These are phyloP conservation scores for Madurella fahalii DNA, from an alignment of 2,329 filamentous ascomycete species.

Conservation along the genomic window DNA sequence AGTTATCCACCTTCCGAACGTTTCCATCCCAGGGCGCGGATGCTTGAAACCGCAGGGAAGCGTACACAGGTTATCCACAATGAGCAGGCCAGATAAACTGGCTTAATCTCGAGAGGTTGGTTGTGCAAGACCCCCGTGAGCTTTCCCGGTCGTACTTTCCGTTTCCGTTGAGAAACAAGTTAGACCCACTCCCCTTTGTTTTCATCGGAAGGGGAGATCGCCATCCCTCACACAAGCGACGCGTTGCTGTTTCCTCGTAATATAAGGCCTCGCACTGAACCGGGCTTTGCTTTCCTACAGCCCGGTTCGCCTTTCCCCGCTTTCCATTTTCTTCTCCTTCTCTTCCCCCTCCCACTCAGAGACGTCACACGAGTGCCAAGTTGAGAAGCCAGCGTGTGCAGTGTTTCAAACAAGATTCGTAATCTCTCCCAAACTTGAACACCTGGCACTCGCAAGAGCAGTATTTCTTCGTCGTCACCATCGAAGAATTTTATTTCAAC, in stretches of 20 bases:
- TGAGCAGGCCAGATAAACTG: neutral
- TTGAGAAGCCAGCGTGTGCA: neutral
- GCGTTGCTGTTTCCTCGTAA: constrained; percentile 14
- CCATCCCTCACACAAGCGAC: constrained; percentile 11
- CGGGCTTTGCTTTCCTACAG: neutral
- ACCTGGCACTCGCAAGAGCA: no score
- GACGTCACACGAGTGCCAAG: constrained; percentile 1
- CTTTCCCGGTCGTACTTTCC: neutral
- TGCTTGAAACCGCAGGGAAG: neutral
- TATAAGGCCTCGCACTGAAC: constrained; percentile 14
- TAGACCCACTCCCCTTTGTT: neutral
- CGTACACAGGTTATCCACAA: neutral
- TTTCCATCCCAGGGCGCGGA: neutral
- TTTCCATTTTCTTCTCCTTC: constrained; percentile 6
- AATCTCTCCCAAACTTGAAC: neutral
- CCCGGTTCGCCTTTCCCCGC: neutral
- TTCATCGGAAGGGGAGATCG: constrained; percentile 9
- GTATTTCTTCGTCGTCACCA: no score
- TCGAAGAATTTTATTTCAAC: no score
- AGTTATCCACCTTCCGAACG: neutral
- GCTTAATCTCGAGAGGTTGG: neutral
- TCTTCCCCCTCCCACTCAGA: neutral
- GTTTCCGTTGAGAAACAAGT: constrained; percentile 5
- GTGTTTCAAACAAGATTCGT: neutral
- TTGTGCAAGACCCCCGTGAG: neutral